Evolutionary conservation across 1,284 basidiomycete genomes (phyloP).

Genomic region (Peniophora sp.): DNA sequence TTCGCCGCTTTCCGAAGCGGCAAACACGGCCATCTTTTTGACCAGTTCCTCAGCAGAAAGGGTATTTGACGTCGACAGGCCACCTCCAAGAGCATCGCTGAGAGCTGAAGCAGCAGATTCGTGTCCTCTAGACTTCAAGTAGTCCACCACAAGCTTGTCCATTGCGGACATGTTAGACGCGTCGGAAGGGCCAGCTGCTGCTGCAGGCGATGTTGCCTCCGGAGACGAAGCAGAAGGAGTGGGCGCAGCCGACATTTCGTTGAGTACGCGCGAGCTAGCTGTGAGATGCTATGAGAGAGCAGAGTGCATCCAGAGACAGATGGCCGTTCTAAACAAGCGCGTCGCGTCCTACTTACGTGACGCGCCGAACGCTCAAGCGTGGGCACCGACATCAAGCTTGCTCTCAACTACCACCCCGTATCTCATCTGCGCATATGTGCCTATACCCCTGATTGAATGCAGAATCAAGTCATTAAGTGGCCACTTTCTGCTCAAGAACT

Average conservation of each 20-base stretch:
- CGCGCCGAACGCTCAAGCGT: too few species aligned
- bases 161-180: conserved; percentile 22
- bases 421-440: too few species aligned
- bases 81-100: conserved; percentile 55
- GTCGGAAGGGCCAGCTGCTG: conserved; percentile 17
- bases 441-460: too few species aligned
- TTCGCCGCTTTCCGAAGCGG: conserved; percentile 53
- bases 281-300: neutral
- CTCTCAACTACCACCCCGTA: too few species aligned
- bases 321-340: neutral
- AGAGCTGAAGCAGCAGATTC: conserved; percentile 70
- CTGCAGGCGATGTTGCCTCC: conserved; percentile 19
- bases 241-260: conserved; percentile 30
- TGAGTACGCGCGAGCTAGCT: neutral
- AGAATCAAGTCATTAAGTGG: too few species aligned
- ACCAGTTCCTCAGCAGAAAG: conserved; percentile 59
- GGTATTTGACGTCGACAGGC: conserved; percentile 41
- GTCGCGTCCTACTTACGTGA: neutral
- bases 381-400: too few species aligned
- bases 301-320: neutral
- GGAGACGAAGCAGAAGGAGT: conserved; percentile 33
- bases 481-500: too few species aligned
- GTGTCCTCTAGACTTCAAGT: conserved; percentile 79
- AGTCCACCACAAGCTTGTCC: conserved; percentile 74
- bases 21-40: conserved; percentile 56